A percentile compares a stretch with the other conserved stretches of the same genome.
phyloP scores from a whole-genome alignment of 73 alveolate genomes.

The Breviolum minutum region DNA sequence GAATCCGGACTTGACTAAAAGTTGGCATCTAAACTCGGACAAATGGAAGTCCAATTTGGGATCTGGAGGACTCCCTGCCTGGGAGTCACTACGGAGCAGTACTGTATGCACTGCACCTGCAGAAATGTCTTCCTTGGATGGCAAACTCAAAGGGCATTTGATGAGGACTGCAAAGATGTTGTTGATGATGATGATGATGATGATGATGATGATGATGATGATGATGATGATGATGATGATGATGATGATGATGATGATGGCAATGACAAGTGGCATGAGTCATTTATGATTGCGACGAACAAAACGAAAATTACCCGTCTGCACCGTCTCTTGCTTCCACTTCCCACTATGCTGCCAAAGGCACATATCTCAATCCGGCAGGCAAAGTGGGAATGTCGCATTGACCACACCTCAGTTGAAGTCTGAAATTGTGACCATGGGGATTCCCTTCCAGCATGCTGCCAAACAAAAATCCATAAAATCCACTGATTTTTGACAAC shows the following conservation, averaged over 20 bases:
- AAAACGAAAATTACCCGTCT: too few relatives aligned
- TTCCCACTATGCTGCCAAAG: neutral
- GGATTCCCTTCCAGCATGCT: neutral
- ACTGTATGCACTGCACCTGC: conserved; percentile 86
- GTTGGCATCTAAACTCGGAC: too few relatives aligned
- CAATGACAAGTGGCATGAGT: too few relatives aligned
- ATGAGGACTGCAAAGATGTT: neutral
- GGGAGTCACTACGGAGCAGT: conserved; percentile 79
- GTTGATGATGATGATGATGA: neutral
- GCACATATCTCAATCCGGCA: conserved; percentile 24
- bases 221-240: too few relatives aligned
- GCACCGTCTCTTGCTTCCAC: too few relatives aligned
- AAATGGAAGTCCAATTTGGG: too few relatives aligned
- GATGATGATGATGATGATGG: too few relatives aligned
- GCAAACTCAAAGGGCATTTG: neutral
- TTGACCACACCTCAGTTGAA: conserved; percentile 40
- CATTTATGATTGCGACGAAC: too few relatives aligned
- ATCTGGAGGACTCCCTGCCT: neutral
- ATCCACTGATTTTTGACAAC: too few relatives aligned
- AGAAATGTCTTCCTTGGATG: conserved; percentile 62
- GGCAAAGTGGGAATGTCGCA: conserved; percentile 36
- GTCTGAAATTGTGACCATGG: neutral
- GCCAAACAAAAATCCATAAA: neutral
- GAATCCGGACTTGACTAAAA: too few relatives aligned
- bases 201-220: too few relatives aligned